Base-by-base conservation (phyloP, 2,329 filamentous ascomycete species). In the Aspergillus terreus region DNA sequence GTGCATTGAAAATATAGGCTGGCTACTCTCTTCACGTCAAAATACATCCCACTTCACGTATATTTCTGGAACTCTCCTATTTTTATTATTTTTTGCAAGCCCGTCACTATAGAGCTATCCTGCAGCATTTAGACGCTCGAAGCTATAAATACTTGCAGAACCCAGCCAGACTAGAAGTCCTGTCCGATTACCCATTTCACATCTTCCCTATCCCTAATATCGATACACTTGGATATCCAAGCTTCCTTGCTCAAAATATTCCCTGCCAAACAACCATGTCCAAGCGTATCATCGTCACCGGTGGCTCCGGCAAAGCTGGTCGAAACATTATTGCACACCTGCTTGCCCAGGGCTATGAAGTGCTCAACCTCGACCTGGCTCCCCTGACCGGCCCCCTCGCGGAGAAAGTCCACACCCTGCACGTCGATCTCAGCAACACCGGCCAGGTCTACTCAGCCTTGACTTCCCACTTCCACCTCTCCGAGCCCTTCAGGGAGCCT, bases 371-470 rank as follows among this genome's bases (percentile, higher is more conserved):
- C n/a, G 81, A 83, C 58, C 70, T 82, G 4, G 64, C 70, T 14
- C 71, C 76, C 5, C 71, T 78, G 17, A 60, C 66, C 4, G 30
- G 44, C 4, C 45, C 32, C 4, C 46, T 58, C 14, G 74, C 75
- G 50, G 75, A 71, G 3, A 63, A 65, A 25, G 76, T 82, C 45
- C 78, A 79, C 63, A 82, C 80, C 0, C 65, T 83, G 41, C 80
- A 79, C 56, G 75, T 75, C 11, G 80, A 83, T 60, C 72, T 83
- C 40, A 81, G 80, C 7, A 72, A 82, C 58, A 73, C 69, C 40
- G 80, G 79, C 19, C 78, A 82, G 62, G 78, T 80, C 50, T 82
- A 79, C 71, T 80, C 78, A 52, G 79, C 79, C 4, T 62, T 82
- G 10, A 78, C 76, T 11, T 80, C 77, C 0, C 81, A 85, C 58